Conservation (phyloP, 192 early-diverging fungal species). For the Borealophlyctis nickersoniae region DNA sequence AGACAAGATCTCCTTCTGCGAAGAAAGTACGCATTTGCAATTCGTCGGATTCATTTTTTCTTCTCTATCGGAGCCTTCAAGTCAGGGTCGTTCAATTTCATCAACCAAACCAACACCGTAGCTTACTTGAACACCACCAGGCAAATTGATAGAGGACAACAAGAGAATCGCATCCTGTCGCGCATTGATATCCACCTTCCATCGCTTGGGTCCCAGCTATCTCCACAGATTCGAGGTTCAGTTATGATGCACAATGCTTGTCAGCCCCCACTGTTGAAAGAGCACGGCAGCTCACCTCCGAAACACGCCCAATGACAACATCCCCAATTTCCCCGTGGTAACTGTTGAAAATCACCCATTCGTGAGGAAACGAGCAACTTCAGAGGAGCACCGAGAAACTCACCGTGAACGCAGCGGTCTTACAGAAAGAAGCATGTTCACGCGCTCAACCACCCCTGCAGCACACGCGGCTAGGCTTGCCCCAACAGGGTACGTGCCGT, state of each 20-base stretch:
- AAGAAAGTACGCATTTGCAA: conserved; percentile 95
- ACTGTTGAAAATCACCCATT: conserved; percentile 13
- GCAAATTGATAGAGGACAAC: conserved; percentile 88
- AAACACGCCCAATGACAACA: conserved; percentile 92
- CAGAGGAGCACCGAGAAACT: not conserved
- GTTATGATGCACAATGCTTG: not conserved
- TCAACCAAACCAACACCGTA: not conserved
- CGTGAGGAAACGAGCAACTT: not conserved
- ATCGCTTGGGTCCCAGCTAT: conserved; percentile 78
- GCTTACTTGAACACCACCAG: conserved; percentile 86
- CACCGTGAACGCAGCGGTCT: conserved; percentile 79
- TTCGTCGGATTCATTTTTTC: conserved; percentile 95
- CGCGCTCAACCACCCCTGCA: conserved; percentile 86
- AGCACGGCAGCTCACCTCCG: conserved; percentile 55
- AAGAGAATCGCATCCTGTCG: conserved; percentile 83
- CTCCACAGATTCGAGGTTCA: no score
- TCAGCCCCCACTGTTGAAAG: not conserved
- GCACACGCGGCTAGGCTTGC: conserved; percentile 77
- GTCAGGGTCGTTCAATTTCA: not conserved
- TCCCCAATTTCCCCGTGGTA: conserved; percentile 95
- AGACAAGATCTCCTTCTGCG: conserved; percentile 89
- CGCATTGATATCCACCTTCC: conserved; percentile 90
- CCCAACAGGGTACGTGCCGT: conserved; percentile 81
- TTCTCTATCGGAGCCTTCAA: conserved; percentile 45
- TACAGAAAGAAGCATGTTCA: conserved; percentile 95